Base-by-base conservation (phyloP, 768 basidiomycete species). In the Naematelia encephala region DNA sequence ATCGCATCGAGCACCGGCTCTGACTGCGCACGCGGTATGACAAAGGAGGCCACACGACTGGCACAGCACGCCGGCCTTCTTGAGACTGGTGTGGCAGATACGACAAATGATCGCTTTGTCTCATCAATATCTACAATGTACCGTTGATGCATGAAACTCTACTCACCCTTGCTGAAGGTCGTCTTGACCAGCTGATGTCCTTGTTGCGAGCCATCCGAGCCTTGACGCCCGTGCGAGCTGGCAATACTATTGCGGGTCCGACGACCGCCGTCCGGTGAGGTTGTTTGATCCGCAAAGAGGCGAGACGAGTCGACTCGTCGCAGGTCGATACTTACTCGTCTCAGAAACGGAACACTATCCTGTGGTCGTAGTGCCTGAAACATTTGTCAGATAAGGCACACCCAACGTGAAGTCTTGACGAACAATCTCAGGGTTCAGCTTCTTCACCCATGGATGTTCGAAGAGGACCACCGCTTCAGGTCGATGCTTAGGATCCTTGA, bases 261-360 rank as follows among this genome's bases (percentile, higher is more conserved):
- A 82, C 73, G 30, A 77, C 16, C 42, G 21, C 16, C 26, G 28
- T 29, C 19, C 45, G 25, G 13, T 12, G 19, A 23, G 4, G 10
- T 4, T 51, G 28, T 39, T 25, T 23, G 52, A 25, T 64, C 57
- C 13, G 42, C 56, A 50, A 73, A 73, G 1, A 73, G 51, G 10
- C 60, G 54, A 10, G 59, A 34, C 27, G 63, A 59, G 49, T 89
- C 88, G 19, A 84, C 80, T 76, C 87, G 89, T 60, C 88, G 86
- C 55, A 90, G 73, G 70, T 96, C 93, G 59, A 85, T 82, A 74
- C 91, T 92, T 72, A 96, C 87, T 3, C 93, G 87, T 27, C 91
- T 87, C 12, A 96, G 81, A 82, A 96, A 96, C 10, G 94, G 94
- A 30, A 97, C 89, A 71, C 90, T 92, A 72, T 98, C 94, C 71